phyloP scores from a whole-genome alignment of 108 stramenopile genomes.

The Skeletonema costatum region DNA sequence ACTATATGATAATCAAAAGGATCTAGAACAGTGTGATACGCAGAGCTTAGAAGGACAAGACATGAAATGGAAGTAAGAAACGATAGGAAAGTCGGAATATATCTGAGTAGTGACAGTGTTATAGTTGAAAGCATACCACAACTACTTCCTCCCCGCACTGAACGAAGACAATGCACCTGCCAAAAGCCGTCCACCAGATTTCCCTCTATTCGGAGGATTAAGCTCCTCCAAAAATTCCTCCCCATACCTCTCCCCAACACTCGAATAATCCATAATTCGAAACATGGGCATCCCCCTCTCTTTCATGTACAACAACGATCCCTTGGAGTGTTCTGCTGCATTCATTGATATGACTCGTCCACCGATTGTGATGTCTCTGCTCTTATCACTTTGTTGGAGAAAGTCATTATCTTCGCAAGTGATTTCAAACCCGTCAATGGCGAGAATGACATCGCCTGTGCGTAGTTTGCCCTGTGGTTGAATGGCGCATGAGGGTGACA shows the following conservation, averaged over 20 bases:
- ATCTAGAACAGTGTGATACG: too few species aligned
- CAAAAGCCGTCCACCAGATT: conserved; percentile 1
- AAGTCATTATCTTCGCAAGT: neutral
- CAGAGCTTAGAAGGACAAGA: too few species aligned
- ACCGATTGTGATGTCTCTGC: conserved; percentile 2
- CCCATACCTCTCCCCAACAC: conserved; percentile 11
- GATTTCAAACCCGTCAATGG: neutral
- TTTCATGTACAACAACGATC: conserved; percentile 4
- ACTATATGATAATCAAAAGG: too few species aligned
- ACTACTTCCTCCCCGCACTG: neutral
- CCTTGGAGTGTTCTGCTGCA: conserved; percentile 12
- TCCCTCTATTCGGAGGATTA: conserved; percentile 8
- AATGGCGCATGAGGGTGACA: conserved; percentile 7
- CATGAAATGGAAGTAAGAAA: too few species aligned
- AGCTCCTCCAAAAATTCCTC: conserved; percentile 14
- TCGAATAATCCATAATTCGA: conserved; percentile 8
- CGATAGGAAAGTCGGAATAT: too few species aligned
- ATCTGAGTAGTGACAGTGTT: too few species aligned
- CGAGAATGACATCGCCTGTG: neutral
- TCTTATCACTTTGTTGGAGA: conserved; percentile 3
- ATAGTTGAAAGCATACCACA: too few species aligned
- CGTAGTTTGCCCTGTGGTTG: conserved; percentile 1
- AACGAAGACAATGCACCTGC: neutral
- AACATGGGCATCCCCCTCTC: neutral
- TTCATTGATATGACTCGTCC: conserved; percentile 13